Evolutionary conservation across 116 monocot genomes (phyloP).

Genomic region (Papilionanthe hybrid): DNA sequence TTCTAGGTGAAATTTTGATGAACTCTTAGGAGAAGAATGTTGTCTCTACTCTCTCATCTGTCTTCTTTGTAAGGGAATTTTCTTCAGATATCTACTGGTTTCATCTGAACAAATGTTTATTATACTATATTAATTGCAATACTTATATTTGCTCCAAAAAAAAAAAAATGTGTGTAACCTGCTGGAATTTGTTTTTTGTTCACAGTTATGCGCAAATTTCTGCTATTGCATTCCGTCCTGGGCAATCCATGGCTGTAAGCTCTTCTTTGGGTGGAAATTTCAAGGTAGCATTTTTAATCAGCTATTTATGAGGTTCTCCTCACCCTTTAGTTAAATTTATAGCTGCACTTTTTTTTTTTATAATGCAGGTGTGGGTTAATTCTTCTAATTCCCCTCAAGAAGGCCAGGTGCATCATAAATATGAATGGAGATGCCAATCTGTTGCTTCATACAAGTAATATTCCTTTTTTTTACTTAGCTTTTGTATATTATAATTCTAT

Average conservation of each 20-base stretch:
- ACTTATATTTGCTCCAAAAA: no score
- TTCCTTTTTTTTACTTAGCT: not conserved
- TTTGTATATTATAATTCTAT: not conserved
- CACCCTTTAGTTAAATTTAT: not conserved
- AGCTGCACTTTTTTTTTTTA: not conserved
- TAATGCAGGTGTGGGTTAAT: conserved; percentile 61
- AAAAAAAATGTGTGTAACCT: no score
- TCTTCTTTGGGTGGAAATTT: conserved; percentile 89
- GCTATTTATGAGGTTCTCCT: not conserved
- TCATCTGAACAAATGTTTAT: no score
- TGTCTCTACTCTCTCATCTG: no score
- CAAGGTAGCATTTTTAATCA: conserved; percentile 46
- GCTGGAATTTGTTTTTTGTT: not conserved
- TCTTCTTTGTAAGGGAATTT: no score
- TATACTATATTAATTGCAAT: no score
- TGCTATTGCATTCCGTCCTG: conserved; percentile 69
- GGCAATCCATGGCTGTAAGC: conserved; percentile 63
- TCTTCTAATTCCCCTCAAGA: conserved; percentile 17
- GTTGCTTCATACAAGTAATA: conserved; percentile 93
- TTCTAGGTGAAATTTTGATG: no score
- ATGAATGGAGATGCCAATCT: conserved; percentile 90
- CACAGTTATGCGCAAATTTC: conserved; percentile 67
- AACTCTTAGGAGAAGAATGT: no score
- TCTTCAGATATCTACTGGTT: no score
- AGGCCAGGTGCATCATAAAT: conserved; percentile 39